phyloP scores from a whole-genome alignment of 192 early-diverging fungal species.

The Fimicolochytrium jonesii region DNA sequence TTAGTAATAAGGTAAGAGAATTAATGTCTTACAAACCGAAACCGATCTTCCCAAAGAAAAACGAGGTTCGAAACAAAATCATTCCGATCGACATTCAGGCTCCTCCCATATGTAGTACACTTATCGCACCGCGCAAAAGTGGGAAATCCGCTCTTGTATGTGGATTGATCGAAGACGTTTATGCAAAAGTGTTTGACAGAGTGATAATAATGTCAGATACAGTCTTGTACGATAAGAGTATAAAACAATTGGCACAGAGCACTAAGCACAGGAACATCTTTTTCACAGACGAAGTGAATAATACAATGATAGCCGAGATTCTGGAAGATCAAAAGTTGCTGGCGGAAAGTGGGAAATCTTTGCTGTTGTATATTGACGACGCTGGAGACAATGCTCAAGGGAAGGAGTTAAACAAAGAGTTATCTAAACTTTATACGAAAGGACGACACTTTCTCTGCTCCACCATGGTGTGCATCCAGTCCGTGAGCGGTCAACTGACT shows the following conservation, averaged over 20 bases:
- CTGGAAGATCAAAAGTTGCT: conserved; percentile 6
- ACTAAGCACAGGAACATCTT: conserved; percentile 20
- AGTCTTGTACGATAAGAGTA: conserved; percentile 1
- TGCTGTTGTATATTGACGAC: conserved; percentile 21
- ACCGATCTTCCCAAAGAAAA: conserved; percentile 1
- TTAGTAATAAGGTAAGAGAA: too few relatives aligned
- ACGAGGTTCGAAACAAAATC: neutral
- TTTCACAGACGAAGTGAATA: conserved; percentile 9
- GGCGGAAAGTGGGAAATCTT: neutral
- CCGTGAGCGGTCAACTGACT: conserved; percentile 11
- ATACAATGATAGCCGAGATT: conserved; percentile 6
- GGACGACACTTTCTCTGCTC: neutral
- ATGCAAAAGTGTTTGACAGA: conserved; percentile 3
- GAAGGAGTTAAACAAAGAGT: conserved; percentile 17
- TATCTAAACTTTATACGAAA: conserved; percentile 14
- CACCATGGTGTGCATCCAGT: conserved; percentile 16
- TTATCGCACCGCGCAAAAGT: conserved; percentile 2
- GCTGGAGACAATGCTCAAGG: conserved; percentile 3
- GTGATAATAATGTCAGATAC: conserved; percentile 18
- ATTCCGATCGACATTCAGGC: conserved; percentile 5
- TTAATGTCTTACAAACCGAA: conserved; percentile 13
- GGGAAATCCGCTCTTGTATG: conserved; percentile 14
- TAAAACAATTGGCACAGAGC: conserved; percentile 2
- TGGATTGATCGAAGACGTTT: conserved; percentile 19
- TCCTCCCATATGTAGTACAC: conserved; percentile 6